Evolutionary conservation across 352 stramenopile species (phyloP).

Genomic region (Pythium insidiosum): DNA sequence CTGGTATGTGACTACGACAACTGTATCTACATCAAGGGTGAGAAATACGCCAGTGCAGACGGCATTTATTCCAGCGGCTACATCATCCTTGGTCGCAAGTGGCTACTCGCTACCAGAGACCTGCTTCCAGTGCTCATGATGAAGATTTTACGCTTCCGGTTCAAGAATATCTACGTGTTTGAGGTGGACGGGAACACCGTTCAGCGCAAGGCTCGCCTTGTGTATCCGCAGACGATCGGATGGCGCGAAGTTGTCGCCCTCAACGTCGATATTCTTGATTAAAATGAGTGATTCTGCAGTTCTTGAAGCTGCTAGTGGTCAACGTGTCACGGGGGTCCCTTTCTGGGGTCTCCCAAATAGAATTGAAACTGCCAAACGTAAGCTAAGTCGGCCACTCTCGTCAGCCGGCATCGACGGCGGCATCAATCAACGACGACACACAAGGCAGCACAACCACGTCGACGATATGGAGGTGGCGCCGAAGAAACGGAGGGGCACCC

Average conservation of each 20-base stretch:
- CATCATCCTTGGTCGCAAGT: slow-evolving; percentile 29
- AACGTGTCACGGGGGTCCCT: too few relatives aligned
- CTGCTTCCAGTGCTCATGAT: slow-evolving; percentile 27
- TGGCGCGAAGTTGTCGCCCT: slow-evolving; percentile 19
- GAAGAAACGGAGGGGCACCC: too few relatives aligned
- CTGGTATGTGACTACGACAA: slow-evolving; percentile 38
- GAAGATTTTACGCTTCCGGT: slow-evolving; percentile 24
- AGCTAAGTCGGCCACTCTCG: too few relatives aligned
- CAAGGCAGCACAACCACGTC: too few relatives aligned
- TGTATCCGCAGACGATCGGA: slow-evolving; percentile 20
- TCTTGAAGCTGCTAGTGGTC: too few relatives aligned
- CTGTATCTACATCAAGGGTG: slow-evolving; percentile 12
- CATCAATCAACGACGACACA: too few relatives aligned
- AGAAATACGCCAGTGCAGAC: slow-evolving; percentile 20
- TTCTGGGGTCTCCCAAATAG: too few relatives aligned
- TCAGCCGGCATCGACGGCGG: too few relatives aligned
- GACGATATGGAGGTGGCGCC: too few relatives aligned
- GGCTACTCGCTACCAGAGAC: slow-evolving; percentile 25
- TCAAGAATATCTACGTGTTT: slow-evolving; percentile 33
- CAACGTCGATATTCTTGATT: slow-evolving; percentile 16
- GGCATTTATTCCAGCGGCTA: slow-evolving; percentile 35
- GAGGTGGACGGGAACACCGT: slow-evolving; percentile 18
- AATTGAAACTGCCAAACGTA: too few relatives aligned
- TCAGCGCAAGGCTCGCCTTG: slow-evolving; percentile 19
- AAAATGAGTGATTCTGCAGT: background rate